phyloP scores from a whole-genome alignment of 2,329 filamentous ascomycete species.

The Pestalotiopsis sp. region DNA sequence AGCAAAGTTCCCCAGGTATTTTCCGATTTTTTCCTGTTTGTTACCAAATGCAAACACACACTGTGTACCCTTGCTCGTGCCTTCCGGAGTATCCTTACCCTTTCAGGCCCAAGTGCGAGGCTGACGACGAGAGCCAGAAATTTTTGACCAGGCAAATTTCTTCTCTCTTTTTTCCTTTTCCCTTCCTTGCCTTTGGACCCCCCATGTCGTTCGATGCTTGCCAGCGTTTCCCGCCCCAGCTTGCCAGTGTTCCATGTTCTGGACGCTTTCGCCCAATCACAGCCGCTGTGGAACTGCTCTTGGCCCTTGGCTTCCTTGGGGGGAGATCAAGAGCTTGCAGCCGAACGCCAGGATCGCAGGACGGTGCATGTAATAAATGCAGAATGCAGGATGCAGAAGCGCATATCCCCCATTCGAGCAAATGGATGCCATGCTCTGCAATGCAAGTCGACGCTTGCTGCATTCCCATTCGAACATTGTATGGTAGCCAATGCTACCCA shows the following conservation, averaged over 20 bases:
- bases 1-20: not conserved
- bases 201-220: not conserved
- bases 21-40: not conserved
- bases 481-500: not conserved
- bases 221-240: not conserved
- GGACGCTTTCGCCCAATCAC: not conserved
- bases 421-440: not conserved
- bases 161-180: not conserved
- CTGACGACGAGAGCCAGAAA: slow-evolving; percentile 5
- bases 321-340: not conserved
- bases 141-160: not conserved
- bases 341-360: not conserved
- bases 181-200: not conserved
- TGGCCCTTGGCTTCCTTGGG: not conserved
- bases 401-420: not conserved
- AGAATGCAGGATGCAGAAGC: not conserved
- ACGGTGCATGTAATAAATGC: not conserved
- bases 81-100: not conserved
- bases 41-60: not conserved
- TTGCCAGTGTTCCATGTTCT: not conserved
- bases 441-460: not conserved
- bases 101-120: not conserved
- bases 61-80: not conserved
- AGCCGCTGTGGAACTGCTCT: slow-evolving; percentile 1
- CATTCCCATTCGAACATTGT: not conserved